phyloP scores from a whole-genome alignment of 768 basidiomycete species.

The Auricularia auricula-judae region DNA sequence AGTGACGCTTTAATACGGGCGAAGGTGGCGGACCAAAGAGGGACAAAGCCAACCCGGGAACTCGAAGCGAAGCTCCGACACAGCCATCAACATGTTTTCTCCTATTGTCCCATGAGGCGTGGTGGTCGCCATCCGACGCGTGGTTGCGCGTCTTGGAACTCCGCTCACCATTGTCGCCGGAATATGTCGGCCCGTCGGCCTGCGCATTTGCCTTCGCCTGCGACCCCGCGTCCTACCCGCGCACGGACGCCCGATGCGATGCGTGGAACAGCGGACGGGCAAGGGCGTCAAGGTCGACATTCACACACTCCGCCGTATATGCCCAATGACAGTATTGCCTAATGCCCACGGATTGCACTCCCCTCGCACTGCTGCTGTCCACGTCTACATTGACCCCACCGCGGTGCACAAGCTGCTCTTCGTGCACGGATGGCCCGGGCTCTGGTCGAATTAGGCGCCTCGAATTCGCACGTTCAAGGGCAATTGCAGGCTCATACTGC shows the following conservation, averaged over 20 bases:
- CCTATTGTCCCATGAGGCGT: too few species aligned
- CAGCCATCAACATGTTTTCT: too few species aligned
- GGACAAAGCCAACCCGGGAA: too few species aligned
- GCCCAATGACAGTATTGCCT: too few species aligned
- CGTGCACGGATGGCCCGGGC: conserved; percentile 70
- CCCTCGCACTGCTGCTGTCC: conserved; percentile 28
- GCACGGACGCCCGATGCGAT: conserved; percentile 3
- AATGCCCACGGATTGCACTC: neutral
- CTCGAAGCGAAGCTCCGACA: too few species aligned
- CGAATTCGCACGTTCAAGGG: conserved; percentile 61
- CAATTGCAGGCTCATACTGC: conserved; percentile 50
- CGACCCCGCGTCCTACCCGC: conserved; percentile 5
- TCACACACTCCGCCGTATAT: conserved; percentile 22
- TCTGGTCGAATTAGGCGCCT: conserved; percentile 66
- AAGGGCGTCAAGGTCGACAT: conserved; percentile 26
- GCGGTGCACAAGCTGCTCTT: conserved; percentile 45
- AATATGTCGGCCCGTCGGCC: neutral
- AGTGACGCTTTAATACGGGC: too few species aligned
- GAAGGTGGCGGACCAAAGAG: too few species aligned
- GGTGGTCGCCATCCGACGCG: too few species aligned
- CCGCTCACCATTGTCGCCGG: too few species aligned
- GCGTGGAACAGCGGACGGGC: conserved; percentile 1
- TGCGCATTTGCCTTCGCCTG: neutral
- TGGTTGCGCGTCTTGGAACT: too few species aligned
- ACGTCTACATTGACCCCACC: conserved; percentile 48